Evolutionary conservation across 768 basidiomycete species (phyloP).

Genomic region (Lentinula lateritia): DNA sequence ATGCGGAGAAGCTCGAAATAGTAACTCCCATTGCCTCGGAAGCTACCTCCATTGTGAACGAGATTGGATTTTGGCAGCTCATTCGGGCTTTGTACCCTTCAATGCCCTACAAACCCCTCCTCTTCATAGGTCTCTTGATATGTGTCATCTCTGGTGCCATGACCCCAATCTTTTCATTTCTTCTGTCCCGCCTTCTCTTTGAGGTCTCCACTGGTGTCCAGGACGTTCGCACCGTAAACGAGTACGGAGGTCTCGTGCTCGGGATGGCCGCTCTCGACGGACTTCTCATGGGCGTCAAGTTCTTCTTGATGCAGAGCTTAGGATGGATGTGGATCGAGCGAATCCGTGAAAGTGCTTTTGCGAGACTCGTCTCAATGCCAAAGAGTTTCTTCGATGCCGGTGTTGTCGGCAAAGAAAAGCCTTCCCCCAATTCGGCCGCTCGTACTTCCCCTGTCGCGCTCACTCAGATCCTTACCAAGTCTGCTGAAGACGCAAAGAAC

Average conservation of each 20-base stretch:
- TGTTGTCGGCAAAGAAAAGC: background rate
- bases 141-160: slow-evolving; percentile 73
- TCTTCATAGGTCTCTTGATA: slow-evolving; percentile 65
- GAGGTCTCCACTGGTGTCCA: slow-evolving; percentile 69
- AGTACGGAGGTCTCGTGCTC: slow-evolving; percentile 69
- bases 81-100: slow-evolving; percentile 58
- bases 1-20: slow-evolving; percentile 19
- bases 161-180: slow-evolving; percentile 89
- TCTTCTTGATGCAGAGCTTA: slow-evolving; percentile 71
- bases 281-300: slow-evolving; percentile 67
- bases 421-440: slow-evolving; percentile 31
- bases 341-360: slow-evolving; percentile 54
- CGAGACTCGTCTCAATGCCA: slow-evolving; percentile 68
- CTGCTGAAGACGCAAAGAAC: slow-evolving; percentile 81
- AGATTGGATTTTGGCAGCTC: slow-evolving; percentile 37
- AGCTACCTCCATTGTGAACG: slow-evolving; percentile 9
- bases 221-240: slow-evolving; percentile 55
- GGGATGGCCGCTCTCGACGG: slow-evolving; percentile 74
- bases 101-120: slow-evolving; percentile 66
- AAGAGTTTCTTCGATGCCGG: slow-evolving; percentile 75
- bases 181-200: slow-evolving; percentile 77
- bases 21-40: slow-evolving; percentile 13
- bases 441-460: slow-evolving; percentile 28
- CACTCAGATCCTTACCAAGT: slow-evolving; percentile 77
- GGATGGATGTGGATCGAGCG: slow-evolving; percentile 71